A percentile compares a stretch with the other conserved stretches of the same genome.
phyloP scores from a whole-genome alignment of 2,329 filamentous ascomycete species.

The Paecilomyces sp. region DNA sequence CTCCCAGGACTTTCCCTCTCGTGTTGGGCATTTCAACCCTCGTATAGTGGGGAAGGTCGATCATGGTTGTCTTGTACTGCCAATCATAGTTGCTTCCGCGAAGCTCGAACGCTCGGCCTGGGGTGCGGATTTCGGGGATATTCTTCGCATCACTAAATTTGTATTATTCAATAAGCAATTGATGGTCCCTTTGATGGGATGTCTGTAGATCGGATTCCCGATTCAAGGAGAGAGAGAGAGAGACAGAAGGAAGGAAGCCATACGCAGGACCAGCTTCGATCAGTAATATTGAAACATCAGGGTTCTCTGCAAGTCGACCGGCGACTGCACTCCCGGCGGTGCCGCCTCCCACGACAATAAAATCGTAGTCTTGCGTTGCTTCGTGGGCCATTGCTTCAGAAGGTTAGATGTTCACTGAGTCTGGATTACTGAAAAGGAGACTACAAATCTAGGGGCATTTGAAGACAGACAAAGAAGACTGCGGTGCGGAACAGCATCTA shows the following conservation, averaged over 20 bases:
- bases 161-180: too few relatives aligned
- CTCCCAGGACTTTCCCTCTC: slow-evolving; percentile 52
- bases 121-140: slow-evolving; percentile 49
- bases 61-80: slow-evolving; percentile 55
- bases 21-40: slow-evolving; percentile 58
- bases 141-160: slow-evolving; percentile 32
- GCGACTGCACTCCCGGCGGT: background rate
- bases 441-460: too few relatives aligned
- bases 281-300: background rate
- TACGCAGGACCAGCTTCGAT: background rate
- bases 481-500: too few relatives aligned
- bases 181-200: too few relatives aligned
- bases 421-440: too few relatives aligned
- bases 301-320: background rate
- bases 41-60: slow-evolving; percentile 51
- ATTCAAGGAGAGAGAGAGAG: too few relatives aligned
- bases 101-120: slow-evolving; percentile 48
- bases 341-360: background rate
- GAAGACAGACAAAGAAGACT: too few relatives aligned
- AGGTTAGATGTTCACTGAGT: too few relatives aligned
- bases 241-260: background rate
- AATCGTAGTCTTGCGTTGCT: background rate
- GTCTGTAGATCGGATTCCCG: too few relatives aligned
- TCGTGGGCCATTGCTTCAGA: too few relatives aligned
- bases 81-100: slow-evolving; percentile 52